Evolutionary conservation across 1,284 basidiomycete genomes (phyloP), one percentile per base, ranked within the genome.

Genomic region (Cutaneotrichosporon sp.): DNA sequence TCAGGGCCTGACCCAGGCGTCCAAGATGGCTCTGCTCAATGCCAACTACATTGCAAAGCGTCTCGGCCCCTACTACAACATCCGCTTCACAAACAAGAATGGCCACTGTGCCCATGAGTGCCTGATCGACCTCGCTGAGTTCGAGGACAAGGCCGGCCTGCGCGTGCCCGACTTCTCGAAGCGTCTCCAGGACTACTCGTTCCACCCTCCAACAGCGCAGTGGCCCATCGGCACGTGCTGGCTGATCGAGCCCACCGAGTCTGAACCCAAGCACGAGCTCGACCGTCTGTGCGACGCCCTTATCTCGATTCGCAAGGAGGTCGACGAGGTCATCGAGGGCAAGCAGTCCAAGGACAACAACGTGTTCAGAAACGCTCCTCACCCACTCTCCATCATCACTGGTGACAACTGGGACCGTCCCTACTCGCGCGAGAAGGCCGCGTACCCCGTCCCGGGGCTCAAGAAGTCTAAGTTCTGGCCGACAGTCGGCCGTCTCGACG

Each of bases 101-200:
- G 88, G 85, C 11, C 84, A 88, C 34, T 93, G 96, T 49, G 94
- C 94, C 1, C 94, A 98, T 72, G 94, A 98, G 75, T 81, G 97
- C 47, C 77, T 98, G 58, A 88, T 98, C 63, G 94, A 98, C 67
- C 80, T 98, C 43, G 90, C 87, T 38, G 93, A 97, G 67, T 97
- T 97, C 67, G 90, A 93, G 63, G 89, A 90, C 69, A 75, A 78
- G 45, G 87, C 85, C 17, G 91, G 89, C 5, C 74, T 98, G 61
- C 94, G 92, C 74, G 93, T 97, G 17, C 85, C 84, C 38, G 94
- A 98, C 75, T 92, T 98, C 66, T 92, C 92, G 24, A 98, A 98
- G 78, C 84, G 94, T 51, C 78, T 97, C 47, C 91, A 74, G 54
- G 72, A 70, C 56, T 69, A 65, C 51, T 65, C 61, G 41, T 72